Evolutionary conservation across 2,329 filamentous ascomycete species (phyloP).

Genomic region (Aspergillus aculeatus): DNA sequence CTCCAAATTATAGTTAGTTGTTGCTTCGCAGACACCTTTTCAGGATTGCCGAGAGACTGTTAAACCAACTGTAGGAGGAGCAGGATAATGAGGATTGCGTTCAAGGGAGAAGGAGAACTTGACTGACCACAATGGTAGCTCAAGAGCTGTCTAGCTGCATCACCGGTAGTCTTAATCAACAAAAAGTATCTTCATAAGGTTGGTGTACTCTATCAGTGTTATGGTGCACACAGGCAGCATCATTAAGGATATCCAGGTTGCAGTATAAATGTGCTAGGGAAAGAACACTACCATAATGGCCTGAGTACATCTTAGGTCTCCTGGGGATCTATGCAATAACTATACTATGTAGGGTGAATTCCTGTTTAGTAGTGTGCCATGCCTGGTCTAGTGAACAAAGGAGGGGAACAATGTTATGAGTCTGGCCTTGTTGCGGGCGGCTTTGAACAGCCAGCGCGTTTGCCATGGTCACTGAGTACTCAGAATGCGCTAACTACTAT

Average conservation of each 20-base stretch:
- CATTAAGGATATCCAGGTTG: background rate
- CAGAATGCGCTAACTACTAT: conserved; percentile 8
- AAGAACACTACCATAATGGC: no score
- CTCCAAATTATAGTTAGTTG: conserved; percentile 12
- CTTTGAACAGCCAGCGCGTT: conserved; percentile 10
- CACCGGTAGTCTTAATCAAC: background rate
- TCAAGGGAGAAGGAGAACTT: background rate
- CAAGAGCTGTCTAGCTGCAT: background rate
- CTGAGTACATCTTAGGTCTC: no score
- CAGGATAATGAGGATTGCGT: background rate
- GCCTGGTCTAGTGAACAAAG: background rate
- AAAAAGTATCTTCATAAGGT: background rate
- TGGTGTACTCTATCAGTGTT: background rate
- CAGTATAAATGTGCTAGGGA: no score
- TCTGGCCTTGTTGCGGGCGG: background rate
- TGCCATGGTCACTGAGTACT: conserved; percentile 16
- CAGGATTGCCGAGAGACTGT: background rate
- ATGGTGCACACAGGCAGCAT: background rate
- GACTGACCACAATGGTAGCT: background rate
- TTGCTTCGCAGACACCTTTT: background rate
- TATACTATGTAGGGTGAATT: no score
- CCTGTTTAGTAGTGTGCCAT: background rate
- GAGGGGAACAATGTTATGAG: conserved; percentile 9
- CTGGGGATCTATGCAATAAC: no score
- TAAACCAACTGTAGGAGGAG: background rate